phyloP scores from a whole-genome alignment of 345 rosid genomes.

The Eucalyptus regnans region DNA sequence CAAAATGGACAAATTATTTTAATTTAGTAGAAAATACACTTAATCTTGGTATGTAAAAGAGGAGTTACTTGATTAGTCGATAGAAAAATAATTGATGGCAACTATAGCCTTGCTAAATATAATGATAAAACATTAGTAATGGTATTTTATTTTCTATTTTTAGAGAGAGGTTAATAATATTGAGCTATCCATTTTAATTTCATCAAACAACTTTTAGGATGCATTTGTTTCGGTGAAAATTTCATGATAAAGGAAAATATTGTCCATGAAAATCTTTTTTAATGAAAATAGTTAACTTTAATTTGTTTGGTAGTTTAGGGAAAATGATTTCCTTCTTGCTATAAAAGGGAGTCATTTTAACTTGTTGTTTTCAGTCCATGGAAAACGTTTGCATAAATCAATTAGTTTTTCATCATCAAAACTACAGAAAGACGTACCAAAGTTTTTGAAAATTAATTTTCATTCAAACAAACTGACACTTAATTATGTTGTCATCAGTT shows the following conservation, averaged over 20 bases:
- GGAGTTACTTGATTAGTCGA: neutral
- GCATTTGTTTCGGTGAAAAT: neutral
- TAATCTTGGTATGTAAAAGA: neutral
- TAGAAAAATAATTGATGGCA: neutral
- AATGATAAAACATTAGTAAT: neutral
- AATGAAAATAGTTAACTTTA: too few species aligned
- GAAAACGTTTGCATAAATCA: neutral
- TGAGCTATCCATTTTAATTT: neutral
- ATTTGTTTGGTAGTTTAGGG: neutral
- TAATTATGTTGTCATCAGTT: rapidly evolving
- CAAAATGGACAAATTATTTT: neutral
- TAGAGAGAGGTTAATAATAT: neutral
- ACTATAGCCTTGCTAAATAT: neutral
- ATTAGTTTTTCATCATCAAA: too few species aligned
- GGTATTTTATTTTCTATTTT: neutral
- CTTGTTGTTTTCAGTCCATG: rapidly evolving
- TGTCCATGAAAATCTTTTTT: too few species aligned
- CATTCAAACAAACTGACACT: neutral
- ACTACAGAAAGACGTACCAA: rapidly evolving
- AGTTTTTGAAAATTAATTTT: too few species aligned
- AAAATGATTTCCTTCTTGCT: neutral
- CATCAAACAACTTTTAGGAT: neutral
- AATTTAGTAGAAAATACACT: neutral
- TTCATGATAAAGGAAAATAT: too few species aligned
- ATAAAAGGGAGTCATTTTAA: neutral